Evolutionary conservation across 805 yeast species (phyloP).

Genomic region (Saccharomycopsis babjevae): DNA sequence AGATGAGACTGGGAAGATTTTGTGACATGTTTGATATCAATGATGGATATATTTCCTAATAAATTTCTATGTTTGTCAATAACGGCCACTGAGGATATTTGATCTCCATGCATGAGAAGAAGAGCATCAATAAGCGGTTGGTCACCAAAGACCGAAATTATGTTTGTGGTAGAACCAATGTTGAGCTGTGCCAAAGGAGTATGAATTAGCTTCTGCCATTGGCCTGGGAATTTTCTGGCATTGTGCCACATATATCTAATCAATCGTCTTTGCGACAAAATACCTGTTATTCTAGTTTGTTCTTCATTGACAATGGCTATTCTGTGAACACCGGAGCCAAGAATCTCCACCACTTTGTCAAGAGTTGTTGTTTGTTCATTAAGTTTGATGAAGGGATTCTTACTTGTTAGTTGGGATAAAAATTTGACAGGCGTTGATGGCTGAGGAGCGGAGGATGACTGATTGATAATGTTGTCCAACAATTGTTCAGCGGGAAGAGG

Average conservation of each 20-base stretch:
- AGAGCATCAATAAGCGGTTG: slow-evolving; percentile 81
- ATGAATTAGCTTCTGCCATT: slow-evolving; percentile 65
- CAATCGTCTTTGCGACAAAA: slow-evolving; percentile 83
- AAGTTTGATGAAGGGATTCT: slow-evolving; percentile 78
- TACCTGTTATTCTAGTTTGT: slow-evolving; percentile 55
- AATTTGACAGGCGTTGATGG: slow-evolving; percentile 70
- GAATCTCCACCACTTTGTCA: slow-evolving; percentile 66
- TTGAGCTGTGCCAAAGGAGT: slow-evolving; percentile 59
- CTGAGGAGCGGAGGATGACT: background rate
- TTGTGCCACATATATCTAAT: slow-evolving; percentile 86
- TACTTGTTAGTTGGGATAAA: slow-evolving; percentile 74
- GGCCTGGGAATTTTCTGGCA: slow-evolving; percentile 66
- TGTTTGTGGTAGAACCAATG: slow-evolving; percentile 58
- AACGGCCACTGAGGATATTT: slow-evolving; percentile 87
- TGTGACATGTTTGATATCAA: slow-evolving; percentile 84
- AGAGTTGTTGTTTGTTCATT: slow-evolving; percentile 54
- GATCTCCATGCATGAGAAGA: slow-evolving; percentile 69
- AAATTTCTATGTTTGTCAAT: slow-evolving; percentile 68
- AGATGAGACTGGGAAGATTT: slow-evolving; percentile 79
- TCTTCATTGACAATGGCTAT: slow-evolving; percentile 62
- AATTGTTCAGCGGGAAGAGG: slow-evolving; percentile 31
- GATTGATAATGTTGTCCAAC: slow-evolving; percentile 48
- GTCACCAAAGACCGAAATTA: slow-evolving; percentile 79
- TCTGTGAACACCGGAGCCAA: slow-evolving; percentile 95
- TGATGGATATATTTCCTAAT: slow-evolving; percentile 87